Evolutionary conservation across 768 basidiomycete species (phyloP).

Genomic region (Leccinum subtestaceum): DNA sequence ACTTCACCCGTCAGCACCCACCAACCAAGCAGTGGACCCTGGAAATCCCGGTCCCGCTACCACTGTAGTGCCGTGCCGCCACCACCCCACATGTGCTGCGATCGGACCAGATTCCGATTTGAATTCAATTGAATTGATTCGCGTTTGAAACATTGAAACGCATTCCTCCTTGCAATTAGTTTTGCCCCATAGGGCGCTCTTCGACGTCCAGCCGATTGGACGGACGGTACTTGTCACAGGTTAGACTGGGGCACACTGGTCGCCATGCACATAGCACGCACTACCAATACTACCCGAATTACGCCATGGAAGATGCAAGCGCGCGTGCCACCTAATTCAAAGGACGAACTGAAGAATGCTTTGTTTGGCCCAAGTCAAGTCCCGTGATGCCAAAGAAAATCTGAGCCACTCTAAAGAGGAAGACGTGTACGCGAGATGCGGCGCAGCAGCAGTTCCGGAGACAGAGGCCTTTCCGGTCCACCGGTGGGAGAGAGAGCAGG

Average conservation of each 20-base stretch:
- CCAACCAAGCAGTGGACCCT: background rate
- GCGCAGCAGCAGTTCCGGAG: background rate
- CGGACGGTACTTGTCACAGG: background rate
- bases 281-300: background rate
- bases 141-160: background rate
- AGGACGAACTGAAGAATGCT: background rate
- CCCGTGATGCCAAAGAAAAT: background rate
- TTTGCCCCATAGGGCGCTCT: background rate
- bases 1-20: background rate
- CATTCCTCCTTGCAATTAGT: background rate
- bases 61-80: background rate
- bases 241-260: background rate
- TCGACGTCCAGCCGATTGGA: background rate
- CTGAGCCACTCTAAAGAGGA: conserved; percentile 1
- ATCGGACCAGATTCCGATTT: background rate
- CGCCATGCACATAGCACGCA: background rate
- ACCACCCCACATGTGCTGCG: background rate
- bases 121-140: background rate
- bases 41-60: background rate
- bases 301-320: background rate
- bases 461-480: background rate
- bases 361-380: background rate
- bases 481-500: conserved; percentile 3
- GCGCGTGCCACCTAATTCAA: background rate
- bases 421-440: background rate